phyloP scores from a whole-genome alignment of 345 rosid genomes.

The Triadica sebifera region DNA sequence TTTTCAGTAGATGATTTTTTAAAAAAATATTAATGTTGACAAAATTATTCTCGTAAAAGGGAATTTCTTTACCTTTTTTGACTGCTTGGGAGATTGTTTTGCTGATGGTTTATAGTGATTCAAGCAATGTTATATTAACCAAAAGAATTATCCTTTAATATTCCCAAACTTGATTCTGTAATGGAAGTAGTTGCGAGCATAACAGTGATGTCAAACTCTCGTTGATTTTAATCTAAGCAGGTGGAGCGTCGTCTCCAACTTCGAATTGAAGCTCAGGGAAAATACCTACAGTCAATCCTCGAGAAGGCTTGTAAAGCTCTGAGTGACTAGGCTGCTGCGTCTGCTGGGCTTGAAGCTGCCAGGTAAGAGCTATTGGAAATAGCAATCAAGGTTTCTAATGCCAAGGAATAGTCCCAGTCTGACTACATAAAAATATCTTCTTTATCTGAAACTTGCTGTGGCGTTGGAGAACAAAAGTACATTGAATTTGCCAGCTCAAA shows the following conservation, averaged over 20 bases:
- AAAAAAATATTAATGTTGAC: too few relatives aligned
- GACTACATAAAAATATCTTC: slow-evolving; percentile 52
- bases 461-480: slow-evolving; percentile 51
- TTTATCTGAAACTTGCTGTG: slow-evolving; percentile 60
- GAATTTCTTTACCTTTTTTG: not conserved
- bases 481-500: slow-evolving; percentile 36
- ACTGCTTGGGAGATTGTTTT: not conserved
- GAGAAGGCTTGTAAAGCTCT: slow-evolving; percentile 92
- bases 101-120: not conserved
- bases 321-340: slow-evolving; percentile 61
- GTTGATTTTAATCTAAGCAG: slow-evolving; percentile 41
- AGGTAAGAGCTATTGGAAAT: slow-evolving; percentile 84
- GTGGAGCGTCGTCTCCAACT: slow-evolving; percentile 82
- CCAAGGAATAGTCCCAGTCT: slow-evolving; percentile 47
- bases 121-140: too few relatives aligned
- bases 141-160: too few relatives aligned
- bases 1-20: too few relatives aligned
- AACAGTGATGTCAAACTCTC: not conserved
- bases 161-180: not conserved
- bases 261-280: slow-evolving; percentile 85
- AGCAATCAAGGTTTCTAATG: slow-evolving; percentile 67
- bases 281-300: slow-evolving; percentile 76
- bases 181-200: not conserved
- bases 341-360: slow-evolving; percentile 72
- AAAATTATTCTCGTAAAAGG: not conserved